phyloP scores from a whole-genome alignment of 371 early-diverging fungal genomes.

The Mycotypha africana region DNA sequence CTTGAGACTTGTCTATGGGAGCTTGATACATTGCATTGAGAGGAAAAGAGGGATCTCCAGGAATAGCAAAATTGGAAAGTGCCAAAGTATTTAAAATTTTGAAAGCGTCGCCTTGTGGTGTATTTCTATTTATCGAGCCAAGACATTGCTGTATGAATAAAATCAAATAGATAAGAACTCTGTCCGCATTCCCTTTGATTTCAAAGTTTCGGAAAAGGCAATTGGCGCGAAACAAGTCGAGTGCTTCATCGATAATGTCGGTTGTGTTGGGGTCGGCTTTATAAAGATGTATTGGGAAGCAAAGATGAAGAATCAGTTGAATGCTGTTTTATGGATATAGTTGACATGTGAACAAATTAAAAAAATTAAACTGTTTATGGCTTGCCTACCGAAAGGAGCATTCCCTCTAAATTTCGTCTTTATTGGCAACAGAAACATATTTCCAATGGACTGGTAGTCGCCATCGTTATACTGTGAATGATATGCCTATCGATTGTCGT shows the following conservation, averaged over 20 bases:
- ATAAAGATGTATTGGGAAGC: no score
- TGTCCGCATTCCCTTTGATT: constrained; percentile 90
- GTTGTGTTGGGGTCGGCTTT: constrained; percentile 58
- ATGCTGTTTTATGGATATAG: no score
- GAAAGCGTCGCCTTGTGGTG: constrained; percentile 63
- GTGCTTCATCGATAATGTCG: constrained; percentile 93
- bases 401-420: constrained; percentile 86
- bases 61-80: constrained; percentile 84
- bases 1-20: constrained; percentile 70
- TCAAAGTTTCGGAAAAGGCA: constrained; percentile 97
- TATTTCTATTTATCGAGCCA: constrained; percentile 59
- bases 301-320: no score
- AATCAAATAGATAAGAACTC: constrained; percentile 90
- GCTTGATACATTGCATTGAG: constrained; percentile 82
- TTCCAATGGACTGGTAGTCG: constrained; percentile 73
- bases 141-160: constrained; percentile 90
- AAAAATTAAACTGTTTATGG: no score
- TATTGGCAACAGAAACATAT: constrained; percentile 84
- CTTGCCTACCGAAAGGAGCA: constrained; percentile 53
- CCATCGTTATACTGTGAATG: constrained; percentile 85
- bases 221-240: constrained; percentile 92
- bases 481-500: constrained; percentile 88
- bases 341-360: no score
- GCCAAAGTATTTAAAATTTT: constrained; percentile 80
- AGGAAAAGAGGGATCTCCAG: constrained; percentile 91